Evolutionary conservation across 192 early-diverging fungal species (phyloP).

Genomic region (Rhizophagus sp.): DNA sequence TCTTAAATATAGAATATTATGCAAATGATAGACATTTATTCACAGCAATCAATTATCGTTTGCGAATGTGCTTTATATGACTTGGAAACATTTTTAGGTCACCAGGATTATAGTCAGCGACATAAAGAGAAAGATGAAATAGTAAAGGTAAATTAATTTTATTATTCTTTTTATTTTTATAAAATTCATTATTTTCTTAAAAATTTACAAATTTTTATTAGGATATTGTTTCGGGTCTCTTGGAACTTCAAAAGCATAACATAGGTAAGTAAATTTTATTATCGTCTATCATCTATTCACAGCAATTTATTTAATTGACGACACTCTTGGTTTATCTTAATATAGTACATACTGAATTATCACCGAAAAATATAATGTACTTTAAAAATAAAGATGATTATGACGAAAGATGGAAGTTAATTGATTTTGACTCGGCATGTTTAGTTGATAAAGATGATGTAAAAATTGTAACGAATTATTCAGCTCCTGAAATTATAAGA

Average conservation of each 20-base stretch:
- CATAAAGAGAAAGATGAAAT: neutral
- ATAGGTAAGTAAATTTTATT: neutral
- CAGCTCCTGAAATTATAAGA: neutral
- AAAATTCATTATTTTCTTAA: neutral
- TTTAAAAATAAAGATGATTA: neutral
- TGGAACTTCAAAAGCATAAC: neutral
- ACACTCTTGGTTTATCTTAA: neutral
- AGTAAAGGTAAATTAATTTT: neutral
- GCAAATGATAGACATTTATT: neutral
- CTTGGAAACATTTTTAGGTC: neutral
- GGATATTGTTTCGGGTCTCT: neutral
- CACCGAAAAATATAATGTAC: slow-evolving; percentile 9
- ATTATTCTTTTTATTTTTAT: too few species aligned
- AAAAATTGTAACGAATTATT: neutral
- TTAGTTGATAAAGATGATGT: neutral
- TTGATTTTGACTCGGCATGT: slow-evolving; percentile 1
- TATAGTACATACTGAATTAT: neutral
- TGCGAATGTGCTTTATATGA: neutral
- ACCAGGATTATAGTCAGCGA: neutral
- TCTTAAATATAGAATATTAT: neutral
- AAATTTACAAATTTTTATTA: neutral
- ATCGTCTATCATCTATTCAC: too few species aligned
- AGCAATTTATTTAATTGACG: neutral
- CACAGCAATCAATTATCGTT: neutral
- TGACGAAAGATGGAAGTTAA: neutral